These are phyloP conservation scores for Antitrichia curtipendula DNA, from an alignment of 225 moss, liverwort and hornwort species.

Conservation along the genomic window DNA sequence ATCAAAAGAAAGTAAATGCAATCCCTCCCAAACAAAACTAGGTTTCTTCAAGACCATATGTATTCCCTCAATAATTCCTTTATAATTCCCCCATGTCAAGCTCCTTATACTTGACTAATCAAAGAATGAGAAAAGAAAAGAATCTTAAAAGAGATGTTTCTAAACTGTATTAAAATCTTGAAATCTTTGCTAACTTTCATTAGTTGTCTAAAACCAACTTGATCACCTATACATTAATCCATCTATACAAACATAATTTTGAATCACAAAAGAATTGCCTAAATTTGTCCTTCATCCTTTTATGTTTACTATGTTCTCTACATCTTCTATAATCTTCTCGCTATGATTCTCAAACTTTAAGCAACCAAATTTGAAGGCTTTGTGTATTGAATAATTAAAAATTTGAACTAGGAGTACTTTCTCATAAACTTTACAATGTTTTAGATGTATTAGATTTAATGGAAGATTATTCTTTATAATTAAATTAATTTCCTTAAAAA, in stretches of 20 bases:
- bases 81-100: accelerated
- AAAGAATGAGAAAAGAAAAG: accelerated
- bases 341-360: background rate
- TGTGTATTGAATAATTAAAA: accelerated
- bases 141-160: accelerated
- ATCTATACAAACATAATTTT: accelerated
- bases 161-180: background rate
- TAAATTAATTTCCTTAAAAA: accelerated
- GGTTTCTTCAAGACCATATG: background rate
- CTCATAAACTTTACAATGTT: accelerated
- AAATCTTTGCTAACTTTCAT: accelerated
- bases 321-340: accelerated
- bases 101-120: background rate
- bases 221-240: background rate
- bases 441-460: background rate
- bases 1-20: background rate
- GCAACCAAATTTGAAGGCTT: background rate
- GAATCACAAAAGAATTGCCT: accelerated
- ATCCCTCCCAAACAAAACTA: accelerated
- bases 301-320: background rate
- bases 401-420: accelerated
- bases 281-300: too few species aligned
- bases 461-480: accelerated
- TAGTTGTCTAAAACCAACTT: background rate
- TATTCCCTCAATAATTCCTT: too few species aligned